A percentile compares a stretch with the other conserved stretches of the same genome.
Conservation (phyloP, 2,329 filamentous ascomycete genomes). For the Neofusicoccum sp. region DNA sequence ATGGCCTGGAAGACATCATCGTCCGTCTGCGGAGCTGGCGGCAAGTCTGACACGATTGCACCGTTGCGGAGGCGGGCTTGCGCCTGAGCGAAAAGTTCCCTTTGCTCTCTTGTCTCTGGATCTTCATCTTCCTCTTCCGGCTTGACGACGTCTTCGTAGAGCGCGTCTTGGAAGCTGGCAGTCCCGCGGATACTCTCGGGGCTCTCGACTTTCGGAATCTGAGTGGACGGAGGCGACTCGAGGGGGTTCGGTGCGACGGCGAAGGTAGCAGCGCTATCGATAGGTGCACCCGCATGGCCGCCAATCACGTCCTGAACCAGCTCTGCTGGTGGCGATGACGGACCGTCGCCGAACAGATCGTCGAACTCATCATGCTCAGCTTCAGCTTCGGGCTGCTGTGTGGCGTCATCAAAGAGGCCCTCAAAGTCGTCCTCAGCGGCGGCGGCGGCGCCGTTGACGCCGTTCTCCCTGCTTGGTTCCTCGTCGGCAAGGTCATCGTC, state of each 20-base stretch:
- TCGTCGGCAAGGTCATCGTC: slow-evolving; percentile 90
- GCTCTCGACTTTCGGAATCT: slow-evolving; percentile 10
- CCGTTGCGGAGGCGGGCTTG: slow-evolving; percentile 43
- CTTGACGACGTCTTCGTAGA: neutral
- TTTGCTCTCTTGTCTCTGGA: slow-evolving; percentile 37
- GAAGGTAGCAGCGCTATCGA: neutral
- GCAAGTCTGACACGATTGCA: slow-evolving; percentile 50
- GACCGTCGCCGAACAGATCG: slow-evolving; percentile 69
- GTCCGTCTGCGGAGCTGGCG: slow-evolving; percentile 70
- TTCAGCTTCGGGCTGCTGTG: slow-evolving; percentile 1
- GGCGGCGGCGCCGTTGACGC: slow-evolving; percentile 27
- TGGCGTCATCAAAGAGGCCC: slow-evolving; percentile 28
- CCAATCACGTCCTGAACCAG: neutral
- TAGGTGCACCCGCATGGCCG: neutral
- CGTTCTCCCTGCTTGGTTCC: slow-evolving; percentile 26
- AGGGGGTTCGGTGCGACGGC: neutral
- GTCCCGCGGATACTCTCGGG: slow-evolving; percentile 17
- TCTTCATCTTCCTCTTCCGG: slow-evolving; percentile 37
- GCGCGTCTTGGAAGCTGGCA: neutral
- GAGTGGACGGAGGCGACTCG: slow-evolving; percentile 1
- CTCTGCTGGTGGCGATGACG: slow-evolving; percentile 26
- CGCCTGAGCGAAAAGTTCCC: slow-evolving; percentile 37
- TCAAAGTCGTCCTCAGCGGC: slow-evolving; percentile 33
- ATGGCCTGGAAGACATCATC: slow-evolving; percentile 76
- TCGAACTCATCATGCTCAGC: slow-evolving; percentile 47